Conservation (phyloP, 495 filamentous ascomycete species). For the Achaetomiella virescens region DNA sequence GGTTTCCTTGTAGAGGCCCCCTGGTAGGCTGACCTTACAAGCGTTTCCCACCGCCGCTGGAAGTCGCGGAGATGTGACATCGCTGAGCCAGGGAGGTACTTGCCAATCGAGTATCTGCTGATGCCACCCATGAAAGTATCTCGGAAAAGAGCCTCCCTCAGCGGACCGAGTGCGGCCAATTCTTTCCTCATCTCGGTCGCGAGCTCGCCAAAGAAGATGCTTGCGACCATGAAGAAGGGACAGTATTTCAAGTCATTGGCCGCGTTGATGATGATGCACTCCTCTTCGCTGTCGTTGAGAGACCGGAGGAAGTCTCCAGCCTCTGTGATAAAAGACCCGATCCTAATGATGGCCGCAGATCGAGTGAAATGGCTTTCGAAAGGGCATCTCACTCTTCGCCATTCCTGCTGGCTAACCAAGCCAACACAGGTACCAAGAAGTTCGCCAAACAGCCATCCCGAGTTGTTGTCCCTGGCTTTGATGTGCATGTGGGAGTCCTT, state of each 20-base stretch:
- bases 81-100: constrained; percentile 21
- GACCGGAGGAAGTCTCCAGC: too few relatives aligned
- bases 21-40: constrained; percentile 11
- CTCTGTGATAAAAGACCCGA: too few relatives aligned
- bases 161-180: constrained; percentile 17
- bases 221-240: constrained; percentile 32
- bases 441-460: constrained; percentile 31
- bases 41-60: constrained; percentile 17
- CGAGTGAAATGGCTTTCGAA: too few relatives aligned
- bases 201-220: constrained; percentile 31
- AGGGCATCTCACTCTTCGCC: constrained; percentile 20
- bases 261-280: constrained; percentile 10
- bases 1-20: background rate
- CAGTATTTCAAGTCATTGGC: constrained; percentile 31
- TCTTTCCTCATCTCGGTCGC: constrained; percentile 8
- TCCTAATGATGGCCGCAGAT: too few relatives aligned
- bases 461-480: constrained; percentile 29
- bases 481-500: constrained; percentile 30
- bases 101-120: constrained; percentile 13
- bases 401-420: constrained; percentile 27
- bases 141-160: constrained; percentile 26
- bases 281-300: too few relatives aligned
- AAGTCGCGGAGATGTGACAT: constrained; percentile 18
- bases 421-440: constrained; percentile 38
- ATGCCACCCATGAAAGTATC: constrained; percentile 28